Conservation (phyloP, 2,329 filamentous ascomycete genomes). For the Hypoxylon sp. region DNA sequence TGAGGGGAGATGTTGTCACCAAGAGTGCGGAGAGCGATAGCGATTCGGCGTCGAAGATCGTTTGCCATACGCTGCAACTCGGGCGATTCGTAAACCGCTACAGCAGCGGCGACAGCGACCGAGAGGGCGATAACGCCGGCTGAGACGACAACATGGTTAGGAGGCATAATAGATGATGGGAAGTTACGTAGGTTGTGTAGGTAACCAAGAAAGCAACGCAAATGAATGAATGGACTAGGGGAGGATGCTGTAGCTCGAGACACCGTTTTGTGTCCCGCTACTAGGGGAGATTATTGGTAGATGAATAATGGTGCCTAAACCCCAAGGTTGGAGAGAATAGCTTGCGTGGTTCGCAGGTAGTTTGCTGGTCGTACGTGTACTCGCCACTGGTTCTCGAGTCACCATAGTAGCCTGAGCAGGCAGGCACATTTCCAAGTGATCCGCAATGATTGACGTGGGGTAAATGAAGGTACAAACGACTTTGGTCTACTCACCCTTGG, state of each 20-base stretch:
- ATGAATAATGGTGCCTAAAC: slow-evolving; percentile 32
- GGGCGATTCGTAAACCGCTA: slow-evolving; percentile 75
- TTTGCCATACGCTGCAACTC: slow-evolving; percentile 74
- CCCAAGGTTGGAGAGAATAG: slow-evolving; percentile 22
- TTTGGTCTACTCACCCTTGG: slow-evolving; percentile 56
- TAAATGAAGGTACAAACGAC: slow-evolving; percentile 39
- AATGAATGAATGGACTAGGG: slow-evolving; percentile 23
- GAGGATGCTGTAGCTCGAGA: slow-evolving; percentile 11
- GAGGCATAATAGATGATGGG: slow-evolving; percentile 61
- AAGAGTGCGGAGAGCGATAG: slow-evolving; percentile 71
- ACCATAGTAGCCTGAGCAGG: slow-evolving; percentile 43
- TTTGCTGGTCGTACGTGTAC: slow-evolving; percentile 35
- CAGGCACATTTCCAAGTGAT: slow-evolving; percentile 47
- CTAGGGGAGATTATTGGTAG: slow-evolving; percentile 13
- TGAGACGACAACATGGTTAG: slow-evolving; percentile 69
- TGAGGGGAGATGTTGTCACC: slow-evolving; percentile 70
- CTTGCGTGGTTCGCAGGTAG: slow-evolving; percentile 47
- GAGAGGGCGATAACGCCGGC: slow-evolving; percentile 71
- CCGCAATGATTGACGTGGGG: slow-evolving; percentile 49
- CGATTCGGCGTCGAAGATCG: slow-evolving; percentile 73
- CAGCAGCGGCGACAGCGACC: slow-evolving; percentile 70
- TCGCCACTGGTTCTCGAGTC: slow-evolving; percentile 47
- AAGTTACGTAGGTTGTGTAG: neutral
- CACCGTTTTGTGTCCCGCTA: slow-evolving; percentile 12
- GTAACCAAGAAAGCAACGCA: slow-evolving; percentile 4